A percentile compares a stretch with the other conserved stretches of the same genome.
Conservation (phyloP, 2,329 filamentous ascomycete species). For the Xylaria sp. region DNA sequence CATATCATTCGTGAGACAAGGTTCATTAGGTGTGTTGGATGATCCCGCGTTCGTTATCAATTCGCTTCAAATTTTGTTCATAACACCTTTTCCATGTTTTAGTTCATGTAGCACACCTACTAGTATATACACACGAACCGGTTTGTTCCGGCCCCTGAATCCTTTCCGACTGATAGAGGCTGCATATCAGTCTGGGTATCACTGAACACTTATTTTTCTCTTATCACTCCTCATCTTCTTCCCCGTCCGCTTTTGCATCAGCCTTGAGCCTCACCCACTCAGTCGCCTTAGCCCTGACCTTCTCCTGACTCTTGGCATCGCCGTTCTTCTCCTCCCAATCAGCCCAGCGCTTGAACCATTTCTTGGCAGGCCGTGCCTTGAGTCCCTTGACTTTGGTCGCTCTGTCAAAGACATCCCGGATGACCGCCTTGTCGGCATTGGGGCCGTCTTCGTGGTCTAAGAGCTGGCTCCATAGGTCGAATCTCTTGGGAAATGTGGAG, state of each 20-base stretch:
- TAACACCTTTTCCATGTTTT: neutral
- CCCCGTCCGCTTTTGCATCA: slow-evolving; percentile 50
- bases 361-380: slow-evolving; percentile 84
- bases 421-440: slow-evolving; percentile 62
- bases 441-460: slow-evolving; percentile 79
- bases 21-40: too few species aligned
- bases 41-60: neutral
- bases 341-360: slow-evolving; percentile 92
- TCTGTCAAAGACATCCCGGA: slow-evolving; percentile 84
- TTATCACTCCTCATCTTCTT: slow-evolving; percentile 49
- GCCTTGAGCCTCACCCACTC: slow-evolving; percentile 71
- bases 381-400: slow-evolving; percentile 75
- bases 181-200: slow-evolving; percentile 28
- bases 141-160: neutral
- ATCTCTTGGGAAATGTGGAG: slow-evolving; percentile 84
- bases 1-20: neutral
- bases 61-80: neutral
- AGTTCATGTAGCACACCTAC: neutral
- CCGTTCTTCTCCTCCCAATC: slow-evolving; percentile 84
- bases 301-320: slow-evolving; percentile 74
- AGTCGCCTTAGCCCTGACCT: slow-evolving; percentile 74
- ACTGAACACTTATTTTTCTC: neutral
- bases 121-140: slow-evolving; percentile 1
- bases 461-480: slow-evolving; percentile 93
- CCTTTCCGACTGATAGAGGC: slow-evolving; percentile 1